Base-by-base conservation (phyloP, 176 grass and related monocot genomes). In the Puya raimondii region DNA sequence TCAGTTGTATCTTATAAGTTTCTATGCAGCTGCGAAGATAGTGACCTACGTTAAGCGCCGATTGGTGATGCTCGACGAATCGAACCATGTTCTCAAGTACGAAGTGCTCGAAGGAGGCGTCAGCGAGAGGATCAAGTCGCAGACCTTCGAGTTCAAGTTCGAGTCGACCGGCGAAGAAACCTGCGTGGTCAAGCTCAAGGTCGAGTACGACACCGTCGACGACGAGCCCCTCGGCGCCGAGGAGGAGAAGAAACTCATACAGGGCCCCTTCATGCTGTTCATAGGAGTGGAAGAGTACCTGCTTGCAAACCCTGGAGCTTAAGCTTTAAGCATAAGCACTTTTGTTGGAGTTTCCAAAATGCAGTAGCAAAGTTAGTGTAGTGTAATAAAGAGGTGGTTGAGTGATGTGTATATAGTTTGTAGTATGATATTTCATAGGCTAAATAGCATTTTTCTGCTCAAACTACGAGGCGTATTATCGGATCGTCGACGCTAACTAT, bases 251-350 rank as follows among this genome's bases (percentile, higher is more conserved):
- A 27, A 0, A 4, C 1, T 82, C 47, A 0, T 18, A 4, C 48
- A n/a, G 11, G 59, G 67, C 0, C 71, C 52, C 51, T 2, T 79
- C 15, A 21, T 47, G 23, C 9, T 79, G 50, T 0, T 76, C 13
- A 82, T 70, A 74, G 49, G n/a, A 25, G 12, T 74, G 3, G 84
- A 86, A 66, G 79, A 56, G 0, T 81, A 86, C 79, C 79, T 86
- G n/a, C n/a, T 74, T 3, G 79, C 84, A 0, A 57, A 86, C 79
- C 74, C 84, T 1, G 23, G 11, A 1, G 80, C 65, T 12, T 77
- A 63, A 50, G 63, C 52, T 14, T 78, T 33, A 4, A 33, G 29
- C 29, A 33, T 33, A 5, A 33, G 29, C 29, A 33, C 29, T 33
- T 33, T 33, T 33, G 3, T 33, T 33, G 29, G 29, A 6, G 29